Percentiles rank a stretch among this genome's conserved stretches.
phyloP scores from a whole-genome alignment of 2,329 filamentous ascomycete species.

The Arthrinium puccinioides region DNA sequence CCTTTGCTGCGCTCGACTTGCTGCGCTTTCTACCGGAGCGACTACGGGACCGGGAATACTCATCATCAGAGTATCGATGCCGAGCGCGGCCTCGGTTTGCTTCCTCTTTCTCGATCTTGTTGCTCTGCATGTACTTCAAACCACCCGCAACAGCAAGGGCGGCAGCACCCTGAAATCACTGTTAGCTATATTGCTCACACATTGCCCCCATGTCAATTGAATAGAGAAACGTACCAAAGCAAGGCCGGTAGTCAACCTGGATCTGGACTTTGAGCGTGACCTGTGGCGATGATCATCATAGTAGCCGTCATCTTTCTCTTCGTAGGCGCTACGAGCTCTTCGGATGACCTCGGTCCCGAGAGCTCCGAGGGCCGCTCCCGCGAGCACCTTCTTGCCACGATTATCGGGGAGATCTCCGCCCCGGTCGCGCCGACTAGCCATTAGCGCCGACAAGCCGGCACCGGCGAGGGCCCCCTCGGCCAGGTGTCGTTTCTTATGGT shows the following conservation, averaged over 20 bases:
- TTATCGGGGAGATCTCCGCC: conserved; percentile 42
- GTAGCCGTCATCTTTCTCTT: conserved; percentile 39
- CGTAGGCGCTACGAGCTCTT: conserved; percentile 54
- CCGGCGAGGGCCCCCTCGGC: conserved; percentile 60
- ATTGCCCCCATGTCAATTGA: not conserved
- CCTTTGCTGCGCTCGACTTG: conserved; percentile 39
- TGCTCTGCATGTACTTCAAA: conserved; percentile 55
- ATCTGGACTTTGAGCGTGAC: conserved; percentile 26
- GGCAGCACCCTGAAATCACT: conserved; percentile 34
- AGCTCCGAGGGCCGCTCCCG: conserved; percentile 56
- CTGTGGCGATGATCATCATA: conserved; percentile 27
- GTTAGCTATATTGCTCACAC: not conserved
- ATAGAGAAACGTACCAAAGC: conserved; percentile 40
- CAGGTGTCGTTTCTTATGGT: conserved; percentile 50
- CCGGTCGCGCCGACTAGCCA: conserved; percentile 45
- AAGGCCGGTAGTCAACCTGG: conserved; percentile 51
- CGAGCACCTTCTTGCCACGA: conserved; percentile 50
- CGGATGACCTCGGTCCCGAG: conserved; percentile 54
- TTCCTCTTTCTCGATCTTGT: conserved; percentile 54
- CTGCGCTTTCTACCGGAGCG: conserved; percentile 30
- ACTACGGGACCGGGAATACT: conserved; percentile 38
- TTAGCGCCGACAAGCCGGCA: conserved; percentile 52
- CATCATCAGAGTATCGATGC: conserved; percentile 34
- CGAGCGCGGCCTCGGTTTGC: conserved; percentile 47
- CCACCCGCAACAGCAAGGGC: conserved; percentile 59